A percentile compares a stretch with the other conserved stretches of the same genome.
These are phyloP conservation scores for Gomphus sp. DNA, from an alignment of 1,284 basidiomycete species.

Conservation along the genomic window DNA sequence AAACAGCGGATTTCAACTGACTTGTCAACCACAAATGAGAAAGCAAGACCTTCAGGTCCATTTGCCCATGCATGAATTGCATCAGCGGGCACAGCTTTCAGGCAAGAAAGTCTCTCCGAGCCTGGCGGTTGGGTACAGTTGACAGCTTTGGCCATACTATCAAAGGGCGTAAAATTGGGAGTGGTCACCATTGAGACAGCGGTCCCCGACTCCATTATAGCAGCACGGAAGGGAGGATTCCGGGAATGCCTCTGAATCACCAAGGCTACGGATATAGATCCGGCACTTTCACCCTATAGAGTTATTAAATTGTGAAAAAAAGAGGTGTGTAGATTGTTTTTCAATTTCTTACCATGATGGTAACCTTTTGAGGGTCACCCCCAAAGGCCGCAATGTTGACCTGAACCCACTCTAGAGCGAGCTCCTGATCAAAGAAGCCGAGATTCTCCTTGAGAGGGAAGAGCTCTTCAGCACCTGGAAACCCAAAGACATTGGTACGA, in stretches of 20 bases:
- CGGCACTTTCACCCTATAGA: slow-evolving; percentile 9
- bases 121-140: slow-evolving; percentile 6
- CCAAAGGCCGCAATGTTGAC: slow-evolving; percentile 28
- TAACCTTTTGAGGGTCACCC: too few species aligned
- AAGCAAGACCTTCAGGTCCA: slow-evolving; percentile 3
- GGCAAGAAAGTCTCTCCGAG: background rate
- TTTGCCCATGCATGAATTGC: slow-evolving; percentile 4
- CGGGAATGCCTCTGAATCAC: slow-evolving; percentile 1
- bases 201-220: slow-evolving; percentile 9
- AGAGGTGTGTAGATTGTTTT: background rate
- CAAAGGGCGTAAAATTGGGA: slow-evolving; percentile 5
- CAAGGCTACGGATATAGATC: background rate
- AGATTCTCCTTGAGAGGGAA: slow-evolving; percentile 24
- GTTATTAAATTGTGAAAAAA: too few species aligned
- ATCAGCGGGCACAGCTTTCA: slow-evolving; percentile 7
- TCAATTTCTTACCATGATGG: slow-evolving; percentile 10
- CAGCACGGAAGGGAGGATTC: slow-evolving; percentile 9
- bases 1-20: background rate
- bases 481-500: slow-evolving; percentile 15
- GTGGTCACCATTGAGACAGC: background rate
- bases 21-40: slow-evolving; percentile 3
- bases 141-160: slow-evolving; percentile 4
- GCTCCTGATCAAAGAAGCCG: slow-evolving; percentile 34
- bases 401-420: slow-evolving; percentile 39
- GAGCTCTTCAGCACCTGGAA: slow-evolving; percentile 12